These are phyloP conservation scores for Chernovozyma sophiae-reginae DNA, from an alignment of 1,139 yeast genomes.

Conservation along the genomic window DNA sequence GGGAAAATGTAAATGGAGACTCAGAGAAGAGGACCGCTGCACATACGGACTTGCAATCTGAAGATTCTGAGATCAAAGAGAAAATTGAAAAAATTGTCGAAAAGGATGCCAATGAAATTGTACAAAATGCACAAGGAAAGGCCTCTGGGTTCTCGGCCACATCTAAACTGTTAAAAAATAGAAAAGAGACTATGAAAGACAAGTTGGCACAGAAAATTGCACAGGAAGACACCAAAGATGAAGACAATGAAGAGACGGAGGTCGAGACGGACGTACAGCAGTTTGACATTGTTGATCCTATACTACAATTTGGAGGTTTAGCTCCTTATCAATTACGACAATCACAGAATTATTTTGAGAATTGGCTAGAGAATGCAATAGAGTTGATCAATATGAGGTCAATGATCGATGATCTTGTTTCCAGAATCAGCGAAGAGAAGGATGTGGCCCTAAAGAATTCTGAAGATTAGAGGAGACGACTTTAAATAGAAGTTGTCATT, in stretches of 20 bases:
- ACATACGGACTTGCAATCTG: neutral
- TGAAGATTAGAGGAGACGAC: no score
- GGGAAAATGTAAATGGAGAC: neutral
- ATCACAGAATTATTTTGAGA: conserved; percentile 35
- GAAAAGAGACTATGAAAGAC: conserved; percentile 2
- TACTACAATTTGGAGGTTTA: conserved; percentile 48
- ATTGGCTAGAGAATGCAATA: conserved; percentile 26
- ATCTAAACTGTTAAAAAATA: conserved; percentile 5
- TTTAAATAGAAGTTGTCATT: no score
- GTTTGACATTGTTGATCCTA: conserved; percentile 29
- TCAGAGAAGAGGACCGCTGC: neutral
- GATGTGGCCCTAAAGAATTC: no score
- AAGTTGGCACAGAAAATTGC: neutral
- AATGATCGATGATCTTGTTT: conserved; percentile 13
- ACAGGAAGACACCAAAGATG: neutral
- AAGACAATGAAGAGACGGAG: neutral
- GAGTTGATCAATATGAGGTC: conserved; percentile 23
- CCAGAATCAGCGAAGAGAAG: neutral
- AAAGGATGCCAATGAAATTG: conserved; percentile 2
- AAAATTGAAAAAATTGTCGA: neutral
- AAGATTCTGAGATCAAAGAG: conserved; percentile 4
- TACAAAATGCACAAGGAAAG: neutral
- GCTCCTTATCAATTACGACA: conserved; percentile 40
- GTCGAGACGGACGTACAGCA: conserved; percentile 1
- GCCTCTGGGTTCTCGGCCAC: neutral